These are phyloP conservation scores for Oryza coarctata DNA, from an alignment of 176 grass and related monocot genomes.

Conservation along the genomic window DNA sequence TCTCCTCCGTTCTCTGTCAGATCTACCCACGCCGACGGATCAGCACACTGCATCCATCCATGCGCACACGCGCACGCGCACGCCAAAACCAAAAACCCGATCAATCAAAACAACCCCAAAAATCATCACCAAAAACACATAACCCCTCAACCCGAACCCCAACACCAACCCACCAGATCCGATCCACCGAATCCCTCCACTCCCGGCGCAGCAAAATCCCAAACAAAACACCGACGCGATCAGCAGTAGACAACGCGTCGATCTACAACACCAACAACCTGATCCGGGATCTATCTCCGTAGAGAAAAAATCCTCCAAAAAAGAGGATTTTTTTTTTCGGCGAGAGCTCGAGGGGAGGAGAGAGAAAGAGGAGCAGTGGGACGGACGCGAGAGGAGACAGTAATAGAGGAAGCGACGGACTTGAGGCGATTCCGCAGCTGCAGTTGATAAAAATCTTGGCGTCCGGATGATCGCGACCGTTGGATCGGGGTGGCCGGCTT, in stretches of 20 bases:
- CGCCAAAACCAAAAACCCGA: not conserved
- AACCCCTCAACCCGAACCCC: not conserved
- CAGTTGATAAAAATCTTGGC: not conserved
- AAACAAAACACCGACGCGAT: not conserved
- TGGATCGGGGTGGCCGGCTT: not conserved
- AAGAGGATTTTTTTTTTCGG: not conserved
- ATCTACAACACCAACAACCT: not conserved
- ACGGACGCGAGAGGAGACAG: conserved; percentile 19
- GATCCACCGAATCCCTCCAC: not conserved
- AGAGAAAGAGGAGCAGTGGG: not conserved
- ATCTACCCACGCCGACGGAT: not conserved
- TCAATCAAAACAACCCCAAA: not conserved
- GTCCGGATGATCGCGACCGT: not conserved
- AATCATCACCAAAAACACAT: not conserved
- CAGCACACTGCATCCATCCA: conserved; percentile 4
- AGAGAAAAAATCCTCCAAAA: too few relatives aligned
- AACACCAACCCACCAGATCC: conserved; percentile 32
- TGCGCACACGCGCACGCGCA: not conserved
- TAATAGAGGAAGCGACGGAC: not conserved
- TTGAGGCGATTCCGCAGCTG: not conserved
- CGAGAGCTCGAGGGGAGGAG: not conserved
- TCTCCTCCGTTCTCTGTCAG: not conserved
- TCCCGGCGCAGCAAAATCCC: not conserved
- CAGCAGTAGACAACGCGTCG: not conserved
- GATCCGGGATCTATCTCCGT: not conserved